phyloP scores from a whole-genome alignment of 305 asterid genomes.

The Fraxinus greggii region DNA sequence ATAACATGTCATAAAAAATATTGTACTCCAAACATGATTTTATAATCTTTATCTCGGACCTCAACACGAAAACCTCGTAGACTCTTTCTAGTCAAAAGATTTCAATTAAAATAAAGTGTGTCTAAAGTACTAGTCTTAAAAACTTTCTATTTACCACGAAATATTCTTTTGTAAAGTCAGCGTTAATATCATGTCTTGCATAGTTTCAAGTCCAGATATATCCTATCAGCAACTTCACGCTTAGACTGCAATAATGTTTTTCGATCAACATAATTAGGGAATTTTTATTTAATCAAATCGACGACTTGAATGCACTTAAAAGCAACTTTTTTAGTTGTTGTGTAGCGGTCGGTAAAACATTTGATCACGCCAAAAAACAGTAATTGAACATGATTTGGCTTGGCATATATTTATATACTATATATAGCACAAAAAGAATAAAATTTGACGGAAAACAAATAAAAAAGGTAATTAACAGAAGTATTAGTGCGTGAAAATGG shows the following conservation, averaged over 20 bases:
- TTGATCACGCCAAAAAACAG: neutral
- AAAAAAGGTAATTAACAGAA: neutral
- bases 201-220: neutral
- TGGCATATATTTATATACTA: too few species aligned
- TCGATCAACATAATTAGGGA: neutral
- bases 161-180: neutral
- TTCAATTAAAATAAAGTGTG: neutral
- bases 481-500: neutral
- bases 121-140: neutral
- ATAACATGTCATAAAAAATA: too few species aligned
- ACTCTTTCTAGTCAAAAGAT: neutral
- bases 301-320: neutral
- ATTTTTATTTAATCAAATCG: too few species aligned
- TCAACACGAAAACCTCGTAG: neutral
- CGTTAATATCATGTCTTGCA: neutral
- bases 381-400: neutral
- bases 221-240: neutral
- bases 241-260: neutral
- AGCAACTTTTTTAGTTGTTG: neutral
- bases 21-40: too few species aligned
- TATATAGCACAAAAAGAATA: neutral
- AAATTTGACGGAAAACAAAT: neutral
- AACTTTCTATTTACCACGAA: neutral
- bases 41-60: neutral
- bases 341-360: neutral